These are phyloP conservation scores for Debaryomycetaceae sp. DNA, from an alignment of 1,139 yeast species.

Conservation along the genomic window DNA sequence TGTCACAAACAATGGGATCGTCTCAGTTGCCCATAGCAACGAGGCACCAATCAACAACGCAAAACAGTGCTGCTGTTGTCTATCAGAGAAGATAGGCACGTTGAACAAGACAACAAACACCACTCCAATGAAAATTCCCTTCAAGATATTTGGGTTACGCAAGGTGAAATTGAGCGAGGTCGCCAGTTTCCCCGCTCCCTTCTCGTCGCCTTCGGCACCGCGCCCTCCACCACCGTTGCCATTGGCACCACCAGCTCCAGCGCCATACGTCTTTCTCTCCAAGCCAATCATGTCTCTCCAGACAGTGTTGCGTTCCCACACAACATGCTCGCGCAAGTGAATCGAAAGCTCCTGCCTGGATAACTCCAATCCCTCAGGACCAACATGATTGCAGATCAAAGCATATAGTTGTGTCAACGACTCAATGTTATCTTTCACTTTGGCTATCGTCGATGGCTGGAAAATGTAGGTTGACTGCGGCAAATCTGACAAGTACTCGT, in stretches of 20 bases:
- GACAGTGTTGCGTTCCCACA: constrained; percentile 70
- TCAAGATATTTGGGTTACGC: constrained; percentile 40
- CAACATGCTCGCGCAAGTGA: constrained; percentile 65
- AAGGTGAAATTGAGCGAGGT: constrained; percentile 35
- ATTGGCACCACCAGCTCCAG: constrained; percentile 18
- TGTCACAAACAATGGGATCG: constrained; percentile 66
- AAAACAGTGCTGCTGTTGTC: constrained; percentile 60
- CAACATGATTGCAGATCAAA: constrained; percentile 35
- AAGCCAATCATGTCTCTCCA: constrained; percentile 84
- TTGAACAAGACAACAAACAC: constrained; percentile 47
- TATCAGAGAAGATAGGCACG: constrained; percentile 55
- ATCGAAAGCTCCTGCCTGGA: constrained; percentile 51
- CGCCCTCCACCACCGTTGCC: constrained; percentile 9
- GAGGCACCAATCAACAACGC: constrained; percentile 69
- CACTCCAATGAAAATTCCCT: constrained; percentile 39
- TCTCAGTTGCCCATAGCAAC: constrained; percentile 68
- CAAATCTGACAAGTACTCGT: constrained; percentile 29
- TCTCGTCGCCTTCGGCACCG: constrained; percentile 12
- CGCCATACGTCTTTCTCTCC: constrained; percentile 59
- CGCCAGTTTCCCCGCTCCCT: constrained; percentile 11
- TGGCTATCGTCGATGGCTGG: constrained; percentile 34
- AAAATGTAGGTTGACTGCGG: constrained; percentile 33
- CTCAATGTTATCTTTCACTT: constrained; percentile 40
- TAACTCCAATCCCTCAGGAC: constrained; percentile 31
- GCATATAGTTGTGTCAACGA: constrained; percentile 36